Percentiles rank a stretch among this genome's conserved stretches.
phyloP scores from a whole-genome alignment of 345 rosid genomes.

The Aethionema arabicum region DNA sequence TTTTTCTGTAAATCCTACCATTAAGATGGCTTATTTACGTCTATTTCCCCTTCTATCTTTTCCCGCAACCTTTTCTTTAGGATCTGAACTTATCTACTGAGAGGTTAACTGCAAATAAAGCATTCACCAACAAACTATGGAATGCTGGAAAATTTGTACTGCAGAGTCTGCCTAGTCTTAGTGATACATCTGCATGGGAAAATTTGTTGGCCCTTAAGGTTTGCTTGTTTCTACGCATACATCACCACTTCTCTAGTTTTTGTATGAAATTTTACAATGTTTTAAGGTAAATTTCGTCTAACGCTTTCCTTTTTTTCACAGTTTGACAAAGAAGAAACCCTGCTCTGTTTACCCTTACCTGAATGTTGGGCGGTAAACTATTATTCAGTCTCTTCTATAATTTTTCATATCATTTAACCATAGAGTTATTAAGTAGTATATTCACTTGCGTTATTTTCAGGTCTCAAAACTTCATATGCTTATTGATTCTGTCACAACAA shows the following conservation, averaged over 20 bases:
- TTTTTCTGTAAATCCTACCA: slow-evolving; percentile 15
- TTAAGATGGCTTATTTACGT: slow-evolving; percentile 23
- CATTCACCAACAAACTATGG: slow-evolving; percentile 96
- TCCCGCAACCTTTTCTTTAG: slow-evolving; percentile 45
- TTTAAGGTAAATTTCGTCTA: not conserved
- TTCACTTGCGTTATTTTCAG: slow-evolving; percentile 45
- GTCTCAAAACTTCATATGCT: slow-evolving; percentile 91
- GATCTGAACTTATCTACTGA: slow-evolving; percentile 92
- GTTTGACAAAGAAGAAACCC: slow-evolving; percentile 67
- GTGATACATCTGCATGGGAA: slow-evolving; percentile 75
- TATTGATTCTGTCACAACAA: slow-evolving; percentile 68
- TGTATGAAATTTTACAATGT: not conserved
- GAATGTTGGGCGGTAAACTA: slow-evolving; percentile 93
- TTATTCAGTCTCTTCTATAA: slow-evolving; percentile 1
- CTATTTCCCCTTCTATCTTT: slow-evolving; percentile 24
- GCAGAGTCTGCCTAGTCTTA: slow-evolving; percentile 76
- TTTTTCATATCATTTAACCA: not conserved
- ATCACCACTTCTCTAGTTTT: not conserved
- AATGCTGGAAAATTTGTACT: slow-evolving; percentile 96
- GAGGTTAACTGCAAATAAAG: slow-evolving; percentile 92
- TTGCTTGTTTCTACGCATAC: slow-evolving; percentile 31
- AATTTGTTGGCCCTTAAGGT: slow-evolving; percentile 62
- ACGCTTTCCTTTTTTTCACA: slow-evolving; percentile 34
- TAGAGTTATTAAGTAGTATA: slow-evolving; percentile 8
- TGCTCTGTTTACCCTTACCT: slow-evolving; percentile 66